Base-by-base conservation (phyloP, 148 eudicot species). In the Rhododendron henanense region DNA sequence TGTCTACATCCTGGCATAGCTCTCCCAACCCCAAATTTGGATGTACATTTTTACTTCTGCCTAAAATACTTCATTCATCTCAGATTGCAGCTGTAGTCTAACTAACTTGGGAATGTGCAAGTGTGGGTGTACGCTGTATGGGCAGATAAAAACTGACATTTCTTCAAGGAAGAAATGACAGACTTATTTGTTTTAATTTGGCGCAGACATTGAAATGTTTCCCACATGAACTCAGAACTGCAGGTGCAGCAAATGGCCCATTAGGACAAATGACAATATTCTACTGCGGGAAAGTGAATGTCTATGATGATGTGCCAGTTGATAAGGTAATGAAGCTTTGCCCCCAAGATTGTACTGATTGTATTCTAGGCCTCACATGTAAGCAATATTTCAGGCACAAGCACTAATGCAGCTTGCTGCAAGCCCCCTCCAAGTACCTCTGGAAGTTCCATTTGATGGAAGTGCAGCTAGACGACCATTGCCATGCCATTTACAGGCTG, bases 201-300 rank as follows among this genome's bases (percentile, higher is more conserved):
- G 39, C 28, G 35, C 69, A 41, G 67, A 63, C 28, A 47, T 55
- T 80, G 78, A 86, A 89, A 50, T 45, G 67, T 55, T 89, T 53
- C 57, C 83, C 77, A 33, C 88, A 67, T 90, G 86, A 67, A 90
- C 86, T 71, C 94, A 95, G 99, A 92, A 90, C 85, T 67, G 79
- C 84, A 85, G 91, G 90, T 89, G 84, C 83, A 45, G 73, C 92
- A 87, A 85, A 86, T 86, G 78, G 79, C 33, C 87, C 92, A 85
- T 85, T 80, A 53, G 94, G 92, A 79, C 96, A 95, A 89, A 94
- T 97, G 96, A 92, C 98, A 55, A 94, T 95, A 85, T 95, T 94
- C 86, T 95, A 95, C 83, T 86, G 98, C 84, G 98, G 99, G 86
- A 91, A 94, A 88, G 94, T 97, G 88, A 95, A 94, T 90, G 98